A percentile compares a stretch with the other conserved stretches of the same genome.
These are phyloP conservation scores for Dothistroma pini DNA, from an alignment of 2,329 filamentous ascomycete genomes.

Conservation along the genomic window DNA sequence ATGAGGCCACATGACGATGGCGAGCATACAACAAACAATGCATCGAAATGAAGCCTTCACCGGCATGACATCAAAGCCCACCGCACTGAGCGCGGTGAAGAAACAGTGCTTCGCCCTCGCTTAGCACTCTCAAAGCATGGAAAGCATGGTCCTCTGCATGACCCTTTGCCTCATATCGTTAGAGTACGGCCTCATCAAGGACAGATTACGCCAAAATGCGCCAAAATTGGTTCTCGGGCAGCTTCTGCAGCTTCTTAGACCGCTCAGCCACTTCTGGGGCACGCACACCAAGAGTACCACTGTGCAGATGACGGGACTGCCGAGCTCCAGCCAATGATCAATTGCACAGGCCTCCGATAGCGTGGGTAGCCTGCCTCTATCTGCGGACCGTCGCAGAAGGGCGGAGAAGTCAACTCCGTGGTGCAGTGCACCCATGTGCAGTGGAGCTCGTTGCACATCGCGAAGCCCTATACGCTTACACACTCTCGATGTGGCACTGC, in stretches of 20 bases:
- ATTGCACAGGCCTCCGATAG: slow-evolving; percentile 5
- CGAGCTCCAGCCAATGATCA: slow-evolving; percentile 15
- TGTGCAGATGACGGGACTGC: slow-evolving; percentile 16
- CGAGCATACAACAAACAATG: neutral
- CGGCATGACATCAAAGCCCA: slow-evolving; percentile 9
- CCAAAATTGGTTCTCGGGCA: slow-evolving; percentile 6
- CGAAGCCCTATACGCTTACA: slow-evolving; percentile 9
- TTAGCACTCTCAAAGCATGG: neutral
- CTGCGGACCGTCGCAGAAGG: neutral
- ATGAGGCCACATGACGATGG: slow-evolving; percentile 3
- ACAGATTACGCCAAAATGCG: neutral
- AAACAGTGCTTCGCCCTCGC: slow-evolving; percentile 3
- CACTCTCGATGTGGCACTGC: slow-evolving; percentile 12
- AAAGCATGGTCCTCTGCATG: neutral
- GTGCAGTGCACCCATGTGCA: neutral
- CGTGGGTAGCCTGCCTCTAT: slow-evolving; percentile 3
- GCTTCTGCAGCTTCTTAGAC: neutral
- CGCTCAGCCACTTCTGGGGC: slow-evolving; percentile 17
- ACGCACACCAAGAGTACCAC: slow-evolving; percentile 15
- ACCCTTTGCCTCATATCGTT: neutral
- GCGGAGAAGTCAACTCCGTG: neutral
- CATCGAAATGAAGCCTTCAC: slow-evolving; percentile 8
- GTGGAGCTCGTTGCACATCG: slow-evolving; percentile 1
- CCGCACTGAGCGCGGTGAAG: slow-evolving; percentile 12
- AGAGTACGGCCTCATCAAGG: neutral